Conservation (phyloP, 2,329 filamentous ascomycete genomes). For the Stachybotrys chartarum region DNA sequence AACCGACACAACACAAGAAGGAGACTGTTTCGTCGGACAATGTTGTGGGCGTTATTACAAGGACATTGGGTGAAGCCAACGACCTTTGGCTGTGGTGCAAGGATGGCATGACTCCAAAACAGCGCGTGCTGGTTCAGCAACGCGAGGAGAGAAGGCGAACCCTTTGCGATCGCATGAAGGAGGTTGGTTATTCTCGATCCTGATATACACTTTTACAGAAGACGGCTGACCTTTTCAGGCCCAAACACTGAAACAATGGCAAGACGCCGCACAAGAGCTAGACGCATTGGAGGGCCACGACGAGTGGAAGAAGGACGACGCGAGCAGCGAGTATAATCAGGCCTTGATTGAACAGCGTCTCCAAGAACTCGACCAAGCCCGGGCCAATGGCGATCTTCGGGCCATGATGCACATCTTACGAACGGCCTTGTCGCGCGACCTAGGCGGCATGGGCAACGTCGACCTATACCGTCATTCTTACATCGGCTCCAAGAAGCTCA, state of each 20-base stretch:
- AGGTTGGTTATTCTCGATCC: slow-evolving; percentile 37
- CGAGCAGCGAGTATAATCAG: slow-evolving; percentile 62
- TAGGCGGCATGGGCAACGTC: slow-evolving; percentile 80
- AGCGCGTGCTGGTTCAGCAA: slow-evolving; percentile 38
- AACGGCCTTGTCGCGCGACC: slow-evolving; percentile 69
- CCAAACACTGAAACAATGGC: slow-evolving; percentile 64
- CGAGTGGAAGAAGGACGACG: slow-evolving; percentile 65
- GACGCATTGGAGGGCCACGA: slow-evolving; percentile 76
- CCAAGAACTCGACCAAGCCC: slow-evolving; percentile 66
- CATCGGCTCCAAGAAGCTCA: slow-evolving; percentile 77
- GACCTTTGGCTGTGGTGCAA: slow-evolving; percentile 37
- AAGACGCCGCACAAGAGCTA: slow-evolving; percentile 65
- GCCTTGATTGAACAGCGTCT: slow-evolving; percentile 63
- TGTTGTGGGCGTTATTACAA: slow-evolving; percentile 17
- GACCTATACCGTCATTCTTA: slow-evolving; percentile 78
- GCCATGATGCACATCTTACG: slow-evolving; percentile 76
- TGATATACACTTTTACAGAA: neutral
- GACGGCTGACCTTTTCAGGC: slow-evolving; percentile 40
- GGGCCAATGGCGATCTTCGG: slow-evolving; percentile 62
- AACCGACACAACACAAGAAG: slow-evolving; percentile 4
- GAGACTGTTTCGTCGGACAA: neutral
- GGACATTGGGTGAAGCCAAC: slow-evolving; percentile 31
- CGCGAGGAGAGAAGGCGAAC: slow-evolving; percentile 55
- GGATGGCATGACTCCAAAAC: slow-evolving; percentile 44
- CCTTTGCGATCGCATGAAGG: slow-evolving; percentile 56